Evolutionary conservation across 192 early-diverging fungal genomes (phyloP), one percentile per base, ranked within the genome.

Genomic region (Backusella westeae): DNA sequence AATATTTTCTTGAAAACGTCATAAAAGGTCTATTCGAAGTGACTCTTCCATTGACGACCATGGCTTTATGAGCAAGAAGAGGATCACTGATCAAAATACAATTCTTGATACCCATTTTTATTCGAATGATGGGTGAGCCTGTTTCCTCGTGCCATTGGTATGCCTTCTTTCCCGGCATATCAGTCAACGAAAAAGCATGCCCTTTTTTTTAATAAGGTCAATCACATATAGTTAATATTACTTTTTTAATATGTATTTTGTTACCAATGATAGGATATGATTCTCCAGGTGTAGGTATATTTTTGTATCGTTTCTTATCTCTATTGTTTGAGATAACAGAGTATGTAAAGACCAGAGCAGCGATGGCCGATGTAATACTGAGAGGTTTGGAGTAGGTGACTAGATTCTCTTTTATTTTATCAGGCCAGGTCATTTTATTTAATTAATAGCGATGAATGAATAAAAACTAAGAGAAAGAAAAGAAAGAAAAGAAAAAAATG

Each of bases 31-130:
- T 42, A 41, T 19, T 44, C 6, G 70, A 52, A 9, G 70, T 32
- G 6, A 19, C 15, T 26, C 9, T 41, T 4, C 29, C 41, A 72
- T 72, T 49, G 19, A 41, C 44, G 10, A 72, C 70, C 35, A 72
- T n/a, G 7, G 15, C 26, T 49, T 72, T 29, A 46, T 72, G 70
- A 72, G 70, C 38, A 4, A 49, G 17, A 0, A 63, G 9, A 23
- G 72, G 72, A 15, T 74, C 72, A 41, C 42, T 39, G 23, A 74
- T 63, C 23, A 74, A 39, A 17, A 74, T 65, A 39, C 56, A 74
- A 65, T 66, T 23, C 23, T 63, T 34, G 8, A 26, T n/a, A 41
- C 72, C 72, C 69, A 71, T 71, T 29, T 71, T 42, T 29, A 71
- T 1, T 23, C 39, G 14, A 17, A 71, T 17, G 17, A 71, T 71